Evolutionary conservation across 371 early-diverging fungal genomes (phyloP), one percentile per base, ranked within the genome.

Genomic region (Chytridiales sp.): DNA sequence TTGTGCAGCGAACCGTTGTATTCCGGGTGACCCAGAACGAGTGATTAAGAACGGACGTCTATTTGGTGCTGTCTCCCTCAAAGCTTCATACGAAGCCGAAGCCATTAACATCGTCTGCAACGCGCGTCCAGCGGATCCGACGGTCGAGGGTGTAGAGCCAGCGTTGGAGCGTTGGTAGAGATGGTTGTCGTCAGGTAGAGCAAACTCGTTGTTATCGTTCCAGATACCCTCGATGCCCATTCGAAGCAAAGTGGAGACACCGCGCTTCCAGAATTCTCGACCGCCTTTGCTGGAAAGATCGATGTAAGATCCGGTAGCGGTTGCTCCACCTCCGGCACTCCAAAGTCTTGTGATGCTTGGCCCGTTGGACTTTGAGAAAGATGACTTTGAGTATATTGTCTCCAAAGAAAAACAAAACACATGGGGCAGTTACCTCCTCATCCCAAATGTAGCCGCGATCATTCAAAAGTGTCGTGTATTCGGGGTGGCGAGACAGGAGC

Each of bases 191-290:
- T 85, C 80, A 8, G 74, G 68, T 32, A 83, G 53, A 9, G 70
- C 61, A 42, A 81, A 81, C 52, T 84, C 84, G 58, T 85, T 85
- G 61, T 84, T 85, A 58, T 85, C 83, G 27, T 84, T 72, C 86
- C 86, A 85, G 31, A 73, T 68, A 9, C 78, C 61, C n/a, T 72
- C 71, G 51, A 75, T 77, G 0, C 86, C 86, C 22, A 76, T 57
- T 3, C 78, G 73, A 1, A 85, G 64, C 4, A 85, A 60, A 1
- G 65, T 51, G 39, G 53, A 70, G 21, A 82, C 66, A 17, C 78
- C 72, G 0, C 60, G 22, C 44, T 80, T 77, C 84, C 86, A 85
- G 58, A 77, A 82, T 0, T 52, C 40, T 41, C 77, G 78, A 2
- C 81, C 86, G n/a, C 69, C 67, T 27, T 61, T 21, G 42, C 75